Percentiles rank a stretch among this genome's conserved stretches.
These are phyloP conservation scores for Hypsizygus marmoreus DNA, from an alignment of 768 basidiomycete species.

Conservation along the genomic window DNA sequence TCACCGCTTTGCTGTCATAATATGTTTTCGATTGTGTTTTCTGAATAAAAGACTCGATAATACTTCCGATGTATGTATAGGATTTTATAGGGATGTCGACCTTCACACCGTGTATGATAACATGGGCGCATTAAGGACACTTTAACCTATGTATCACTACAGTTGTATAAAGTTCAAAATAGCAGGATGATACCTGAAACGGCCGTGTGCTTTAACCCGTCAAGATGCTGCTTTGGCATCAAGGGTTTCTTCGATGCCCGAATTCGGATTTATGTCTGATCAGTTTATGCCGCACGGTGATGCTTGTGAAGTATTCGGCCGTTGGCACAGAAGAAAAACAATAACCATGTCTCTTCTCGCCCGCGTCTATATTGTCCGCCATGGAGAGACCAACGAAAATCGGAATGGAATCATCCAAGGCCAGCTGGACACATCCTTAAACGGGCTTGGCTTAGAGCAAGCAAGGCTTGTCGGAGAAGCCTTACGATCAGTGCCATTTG, in stretches of 20 bases:
- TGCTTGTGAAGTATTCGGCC: too few species aligned
- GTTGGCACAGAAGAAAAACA: too few species aligned
- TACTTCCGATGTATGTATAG: too few species aligned
- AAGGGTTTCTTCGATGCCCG: too few species aligned
- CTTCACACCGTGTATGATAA: too few species aligned
- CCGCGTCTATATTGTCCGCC: conserved; percentile 67
- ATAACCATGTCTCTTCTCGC: conserved; percentile 32
- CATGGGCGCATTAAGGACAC: background rate
- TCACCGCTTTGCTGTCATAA: conserved; percentile 42
- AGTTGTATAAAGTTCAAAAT: background rate
- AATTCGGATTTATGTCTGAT: too few species aligned
- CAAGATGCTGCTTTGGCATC: too few species aligned
- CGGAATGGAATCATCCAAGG: conserved; percentile 68
- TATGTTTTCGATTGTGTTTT: conserved; percentile 10
- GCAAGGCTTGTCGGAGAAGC: conserved; percentile 55
- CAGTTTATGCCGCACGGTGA: too few species aligned
- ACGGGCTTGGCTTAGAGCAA: conserved; percentile 61
- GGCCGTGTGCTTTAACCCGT: too few species aligned
- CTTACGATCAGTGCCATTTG: conserved; percentile 57
- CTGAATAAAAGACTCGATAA: too few species aligned
- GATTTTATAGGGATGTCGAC: conserved; percentile 4
- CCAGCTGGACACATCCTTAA: conserved; percentile 69
- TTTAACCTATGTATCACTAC: conserved; percentile 1
- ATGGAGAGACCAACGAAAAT: conserved; percentile 80
- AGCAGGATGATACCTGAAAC: background rate